phyloP scores from a whole-genome alignment of 2,329 filamentous ascomycete species.

The Xylariaceae sp. region DNA sequence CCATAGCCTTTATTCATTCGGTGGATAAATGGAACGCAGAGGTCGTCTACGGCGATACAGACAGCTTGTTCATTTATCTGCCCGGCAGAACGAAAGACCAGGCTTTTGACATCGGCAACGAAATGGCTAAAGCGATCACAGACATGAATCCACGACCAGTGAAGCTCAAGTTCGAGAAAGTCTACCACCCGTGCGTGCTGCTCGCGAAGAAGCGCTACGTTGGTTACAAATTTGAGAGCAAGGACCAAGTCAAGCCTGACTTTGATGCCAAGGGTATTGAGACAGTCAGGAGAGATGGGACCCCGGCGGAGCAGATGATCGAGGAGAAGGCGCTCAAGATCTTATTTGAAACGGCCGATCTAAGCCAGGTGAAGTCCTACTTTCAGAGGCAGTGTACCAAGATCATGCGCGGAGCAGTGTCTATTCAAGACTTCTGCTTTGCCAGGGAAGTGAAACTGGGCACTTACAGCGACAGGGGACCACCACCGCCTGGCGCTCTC shows the following conservation, averaged over 20 bases:
- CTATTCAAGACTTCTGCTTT: slow-evolving; percentile 93
- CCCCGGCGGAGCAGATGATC: slow-evolving; percentile 91
- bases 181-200: slow-evolving; percentile 90
- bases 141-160: slow-evolving; percentile 83
- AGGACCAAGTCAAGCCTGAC: slow-evolving; percentile 67
- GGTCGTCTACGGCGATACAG: slow-evolving; percentile 96
- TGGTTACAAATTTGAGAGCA: slow-evolving; percentile 89
- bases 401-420: slow-evolving; percentile 82
- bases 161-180: slow-evolving; percentile 97
- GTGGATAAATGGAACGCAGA: slow-evolving; percentile 85
- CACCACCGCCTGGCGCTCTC: slow-evolving; percentile 77
- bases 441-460: slow-evolving; percentile 86
- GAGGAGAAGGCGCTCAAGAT: slow-evolving; percentile 86
- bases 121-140: slow-evolving; percentile 83
- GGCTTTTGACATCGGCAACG: slow-evolving; percentile 86
- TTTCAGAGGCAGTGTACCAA: slow-evolving; percentile 87
- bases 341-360: slow-evolving; percentile 81
- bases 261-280: slow-evolving; percentile 99
- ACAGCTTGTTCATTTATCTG: slow-evolving; percentile 86
- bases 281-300: slow-evolving; percentile 90
- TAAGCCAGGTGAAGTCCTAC: slow-evolving; percentile 81
- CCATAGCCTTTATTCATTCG: slow-evolving; percentile 87
- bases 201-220: slow-evolving; percentile 97
- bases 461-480: slow-evolving; percentile 74
- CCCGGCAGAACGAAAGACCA: slow-evolving; percentile 80